A percentile compares a stretch with the other conserved stretches of the same genome.
Evolutionary conservation across 805 yeast species (phyloP).

Genomic region (Yamadazyma ubonensis): DNA sequence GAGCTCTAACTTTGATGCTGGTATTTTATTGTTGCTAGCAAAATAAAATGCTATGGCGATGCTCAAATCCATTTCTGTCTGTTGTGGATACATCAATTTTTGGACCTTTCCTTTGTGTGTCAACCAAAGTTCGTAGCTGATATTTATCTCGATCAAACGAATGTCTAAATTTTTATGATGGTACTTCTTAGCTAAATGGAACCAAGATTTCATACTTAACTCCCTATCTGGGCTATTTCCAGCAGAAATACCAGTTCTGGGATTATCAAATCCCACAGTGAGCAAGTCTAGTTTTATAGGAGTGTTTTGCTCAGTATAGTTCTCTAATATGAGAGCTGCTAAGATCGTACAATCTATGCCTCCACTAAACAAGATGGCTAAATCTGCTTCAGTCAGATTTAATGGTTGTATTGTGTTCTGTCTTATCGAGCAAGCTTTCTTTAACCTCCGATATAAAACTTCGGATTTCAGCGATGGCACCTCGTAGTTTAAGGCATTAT

Average conservation of each 20-base stretch:
- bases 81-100: constrained; percentile 73
- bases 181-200: constrained; percentile 45
- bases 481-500: constrained; percentile 1
- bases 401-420: constrained; percentile 62
- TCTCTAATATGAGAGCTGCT: constrained; percentile 49
- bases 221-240: constrained; percentile 82
- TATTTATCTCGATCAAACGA: constrained; percentile 66
- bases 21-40: constrained; percentile 61
- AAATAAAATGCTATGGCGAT: constrained; percentile 95
- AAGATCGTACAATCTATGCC: constrained; percentile 91
- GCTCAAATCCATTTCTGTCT: constrained; percentile 92
- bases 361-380: constrained; percentile 76
- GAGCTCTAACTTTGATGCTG: constrained; percentile 11
- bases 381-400: constrained; percentile 29
- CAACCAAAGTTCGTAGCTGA: constrained; percentile 66
- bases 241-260: constrained; percentile 63
- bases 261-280: constrained; percentile 91
- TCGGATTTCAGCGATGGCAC: not conserved
- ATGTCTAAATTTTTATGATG: constrained; percentile 37
- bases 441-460: constrained; percentile 14
- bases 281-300: constrained; percentile 61
- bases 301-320: constrained; percentile 15
- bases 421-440: constrained; percentile 45
- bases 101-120: constrained; percentile 50
- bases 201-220: constrained; percentile 66